Conservation (phyloP, 169 alveolate genomes). For the Cryptosporidium sp. region DNA sequence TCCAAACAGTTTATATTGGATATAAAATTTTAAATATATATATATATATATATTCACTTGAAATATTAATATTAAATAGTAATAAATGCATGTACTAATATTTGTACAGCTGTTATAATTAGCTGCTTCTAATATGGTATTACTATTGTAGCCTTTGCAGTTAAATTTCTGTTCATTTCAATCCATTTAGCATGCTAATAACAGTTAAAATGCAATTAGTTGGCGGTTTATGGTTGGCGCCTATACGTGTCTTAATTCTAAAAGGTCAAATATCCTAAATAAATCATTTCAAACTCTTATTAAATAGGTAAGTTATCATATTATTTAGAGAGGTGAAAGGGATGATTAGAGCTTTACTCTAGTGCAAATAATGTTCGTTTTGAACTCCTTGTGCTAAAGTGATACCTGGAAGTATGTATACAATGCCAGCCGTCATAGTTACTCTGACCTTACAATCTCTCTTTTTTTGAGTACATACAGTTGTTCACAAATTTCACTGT, state of each 20-base stretch:
- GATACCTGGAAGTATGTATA: constrained; percentile 19
- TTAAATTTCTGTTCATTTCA: neutral
- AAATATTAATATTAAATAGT: too few relatives aligned
- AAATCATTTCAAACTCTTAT: neutral
- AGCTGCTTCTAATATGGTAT: neutral
- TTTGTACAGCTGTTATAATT: too few relatives aligned
- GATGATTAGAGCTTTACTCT: constrained; percentile 57
- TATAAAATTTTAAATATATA: too few relatives aligned
- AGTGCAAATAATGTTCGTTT: constrained; percentile 52
- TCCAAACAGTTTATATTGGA: neutral
- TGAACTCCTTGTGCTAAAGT: constrained; percentile 41
- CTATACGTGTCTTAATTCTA: neutral
- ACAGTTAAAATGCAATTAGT: neutral
- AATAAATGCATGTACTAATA: neutral
- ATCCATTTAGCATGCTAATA: constrained; percentile 1
- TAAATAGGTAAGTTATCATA: constrained; percentile 1
- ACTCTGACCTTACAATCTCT: constrained; percentile 58
- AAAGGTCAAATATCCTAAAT: too few relatives aligned
- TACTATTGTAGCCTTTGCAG: too few relatives aligned
- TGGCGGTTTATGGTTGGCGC: constrained; percentile 6
- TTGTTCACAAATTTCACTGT: neutral
- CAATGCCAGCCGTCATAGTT: constrained; percentile 76
- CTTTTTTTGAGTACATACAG: neutral
- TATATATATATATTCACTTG: too few relatives aligned
- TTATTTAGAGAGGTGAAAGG: neutral